Conservation (phyloP, 495 filamentous ascomycete species). For the Evernia prunastri region DNA sequence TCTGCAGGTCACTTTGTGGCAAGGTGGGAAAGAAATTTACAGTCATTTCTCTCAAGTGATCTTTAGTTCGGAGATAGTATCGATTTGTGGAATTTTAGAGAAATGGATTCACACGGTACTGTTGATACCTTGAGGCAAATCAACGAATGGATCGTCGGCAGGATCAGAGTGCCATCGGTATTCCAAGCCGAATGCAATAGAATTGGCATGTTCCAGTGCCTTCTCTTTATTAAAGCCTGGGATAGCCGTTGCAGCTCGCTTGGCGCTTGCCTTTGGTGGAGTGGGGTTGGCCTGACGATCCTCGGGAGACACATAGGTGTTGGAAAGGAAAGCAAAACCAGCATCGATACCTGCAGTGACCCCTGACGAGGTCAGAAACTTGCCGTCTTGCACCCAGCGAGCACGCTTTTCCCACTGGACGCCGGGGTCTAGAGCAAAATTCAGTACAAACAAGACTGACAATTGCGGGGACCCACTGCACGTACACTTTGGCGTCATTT, state of each 20-base stretch:
- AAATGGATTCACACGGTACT: background rate
- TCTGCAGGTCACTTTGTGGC: background rate
- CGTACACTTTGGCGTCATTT: background rate
- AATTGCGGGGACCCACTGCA: background rate
- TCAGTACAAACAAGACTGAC: background rate
- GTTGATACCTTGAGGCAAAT: background rate
- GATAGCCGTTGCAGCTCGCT: background rate
- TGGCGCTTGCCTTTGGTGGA: background rate
- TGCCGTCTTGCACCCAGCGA: slow-evolving; percentile 4
- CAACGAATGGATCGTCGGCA: background rate
- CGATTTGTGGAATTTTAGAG: background rate
- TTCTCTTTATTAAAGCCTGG: background rate
- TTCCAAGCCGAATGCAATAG: background rate
- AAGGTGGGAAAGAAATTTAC: no score
- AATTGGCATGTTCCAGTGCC: background rate
- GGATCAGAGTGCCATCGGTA: slow-evolving; percentile 4
- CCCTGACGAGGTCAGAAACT: background rate
- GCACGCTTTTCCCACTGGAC: slow-evolving; percentile 1
- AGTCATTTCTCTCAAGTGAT: no score
- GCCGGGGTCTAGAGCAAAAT: background rate
- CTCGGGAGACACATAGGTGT: slow-evolving; percentile 3
- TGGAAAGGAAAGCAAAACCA: slow-evolving; percentile 1
- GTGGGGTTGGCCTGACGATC: background rate
- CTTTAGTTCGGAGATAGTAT: background rate
- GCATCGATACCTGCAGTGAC: slow-evolving; percentile 3